phyloP scores from a whole-genome alignment of 2,329 filamentous ascomycete genomes.

The Aspergillus felis region DNA sequence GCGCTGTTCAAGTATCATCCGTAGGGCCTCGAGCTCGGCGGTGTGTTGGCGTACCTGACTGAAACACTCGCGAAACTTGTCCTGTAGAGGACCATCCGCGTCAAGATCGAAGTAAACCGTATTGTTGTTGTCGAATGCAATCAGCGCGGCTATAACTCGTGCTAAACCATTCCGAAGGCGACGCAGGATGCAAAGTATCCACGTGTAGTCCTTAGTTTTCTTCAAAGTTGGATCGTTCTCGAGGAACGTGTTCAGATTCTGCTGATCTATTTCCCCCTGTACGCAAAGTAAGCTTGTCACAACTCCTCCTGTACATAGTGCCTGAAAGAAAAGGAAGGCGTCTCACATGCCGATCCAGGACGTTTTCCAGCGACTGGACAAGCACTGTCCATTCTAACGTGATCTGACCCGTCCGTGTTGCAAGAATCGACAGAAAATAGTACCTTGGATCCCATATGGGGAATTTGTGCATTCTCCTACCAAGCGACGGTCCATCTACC shows the following conservation, averaged over 20 bases:
- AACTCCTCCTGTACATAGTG: too few relatives aligned
- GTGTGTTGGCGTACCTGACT: neutral
- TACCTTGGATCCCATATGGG: too few relatives aligned
- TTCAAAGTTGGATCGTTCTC: conserved; percentile 1
- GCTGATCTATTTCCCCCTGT: neutral
- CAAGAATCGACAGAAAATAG: too few relatives aligned
- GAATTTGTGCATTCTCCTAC: too few relatives aligned
- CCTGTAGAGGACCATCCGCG: conserved; percentile 1
- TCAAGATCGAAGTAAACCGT: conserved; percentile 7
- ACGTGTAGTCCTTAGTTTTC: conserved; percentile 3
- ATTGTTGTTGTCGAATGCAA: conserved; percentile 1
- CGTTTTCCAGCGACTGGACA: too few relatives aligned
- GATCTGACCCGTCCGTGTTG: too few relatives aligned
- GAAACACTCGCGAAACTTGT: conserved; percentile 6
- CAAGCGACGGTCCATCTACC: too few relatives aligned
- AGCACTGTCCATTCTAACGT: too few relatives aligned
- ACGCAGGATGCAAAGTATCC: conserved; percentile 2
- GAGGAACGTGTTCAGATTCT: neutral
- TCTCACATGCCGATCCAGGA: too few relatives aligned
- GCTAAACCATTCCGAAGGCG: neutral
- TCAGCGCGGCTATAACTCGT: neutral
- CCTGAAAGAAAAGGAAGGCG: too few relatives aligned
- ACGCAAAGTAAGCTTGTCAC: too few relatives aligned
- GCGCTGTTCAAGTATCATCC: neutral
- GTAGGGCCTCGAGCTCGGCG: neutral